Conservation (phyloP, 2,329 filamentous ascomycete genomes). For the Sclerotinia borealis region DNA sequence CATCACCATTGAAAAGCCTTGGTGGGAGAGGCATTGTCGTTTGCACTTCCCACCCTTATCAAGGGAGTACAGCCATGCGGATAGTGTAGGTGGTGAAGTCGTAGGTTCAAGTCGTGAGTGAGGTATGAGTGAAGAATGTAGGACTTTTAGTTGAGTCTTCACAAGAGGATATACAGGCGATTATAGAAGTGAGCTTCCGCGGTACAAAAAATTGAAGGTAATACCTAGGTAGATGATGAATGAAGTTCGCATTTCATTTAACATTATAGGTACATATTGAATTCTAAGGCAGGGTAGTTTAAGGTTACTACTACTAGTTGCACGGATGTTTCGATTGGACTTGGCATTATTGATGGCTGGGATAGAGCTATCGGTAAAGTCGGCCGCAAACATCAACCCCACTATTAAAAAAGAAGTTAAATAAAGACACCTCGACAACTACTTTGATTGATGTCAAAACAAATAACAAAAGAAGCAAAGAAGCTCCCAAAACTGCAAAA, state of each 20-base stretch:
- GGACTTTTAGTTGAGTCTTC: neutral
- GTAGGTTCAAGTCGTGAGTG: neutral
- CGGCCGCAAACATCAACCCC: neutral
- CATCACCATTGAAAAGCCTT: conserved; percentile 45
- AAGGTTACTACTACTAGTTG: neutral
- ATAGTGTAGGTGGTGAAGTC: neutral
- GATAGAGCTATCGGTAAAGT: no score
- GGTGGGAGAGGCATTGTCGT: conserved; percentile 36
- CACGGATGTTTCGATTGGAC: neutral
- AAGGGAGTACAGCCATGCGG: conserved; percentile 22
- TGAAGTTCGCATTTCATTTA: neutral
- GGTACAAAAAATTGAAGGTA: neutral
- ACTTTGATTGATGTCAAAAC: neutral
- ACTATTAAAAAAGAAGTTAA: no score
- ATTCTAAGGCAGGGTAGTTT: no score
- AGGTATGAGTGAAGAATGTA: neutral
- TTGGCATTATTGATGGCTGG: neutral
- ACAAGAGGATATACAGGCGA: neutral
- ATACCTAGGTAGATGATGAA: neutral
- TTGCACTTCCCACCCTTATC: conserved; percentile 22
- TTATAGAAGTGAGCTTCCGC: neutral
- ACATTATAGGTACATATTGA: no score
- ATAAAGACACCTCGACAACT: no score
- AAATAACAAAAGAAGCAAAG: neutral
- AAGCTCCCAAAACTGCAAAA: neutral